Base-by-base conservation (phyloP, 495 filamentous ascomycete species). In the Aspergillus affinis region DNA sequence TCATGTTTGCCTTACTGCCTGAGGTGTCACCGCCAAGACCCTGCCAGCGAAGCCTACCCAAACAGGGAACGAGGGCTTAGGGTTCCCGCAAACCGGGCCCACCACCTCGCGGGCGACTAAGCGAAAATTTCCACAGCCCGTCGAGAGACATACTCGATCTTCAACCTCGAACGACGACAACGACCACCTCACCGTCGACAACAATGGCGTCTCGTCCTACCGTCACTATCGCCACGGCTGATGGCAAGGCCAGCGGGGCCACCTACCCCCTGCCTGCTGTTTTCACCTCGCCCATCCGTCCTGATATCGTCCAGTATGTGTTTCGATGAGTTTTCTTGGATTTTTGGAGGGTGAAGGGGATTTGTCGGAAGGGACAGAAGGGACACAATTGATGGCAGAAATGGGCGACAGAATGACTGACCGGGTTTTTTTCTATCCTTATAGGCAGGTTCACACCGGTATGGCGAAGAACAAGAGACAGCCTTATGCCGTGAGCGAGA, bases 391-490 rank as follows among this genome's bases (percentile, higher is more conserved):
- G 12, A 41, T 41, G 36, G 36, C 36, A 41, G 12, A 41, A 36
- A 19, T 29, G 51, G 36, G 21, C 12, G 56, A 51, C 57, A 50
- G 46, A 26, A 47, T 54, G 64, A 62, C 80, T 84, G 67, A 85
- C 65, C 59, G 60, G 58, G 36, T 15, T 41, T 41, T 41, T 36
- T 10, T 10, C 55, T 32, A 65, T 56, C 29, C 65, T 55, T 68
- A 71, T 66, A 88, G 85, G 78, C 80, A 82, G 61, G 94, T 98
- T 71, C 94, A 98, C 85, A 93, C 91, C 72, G 95, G 95, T 72
- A 96, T 98, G 88, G 93, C 93, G 74, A 98, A 97, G 90, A 98
- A 98, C 87, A 96, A 95, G 88, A 88, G 94, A 77, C 94, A 98
- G 85, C 93, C 94, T 60, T 98, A 98, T 81, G 88, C 94, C 71